phyloP scores from a whole-genome alignment of 139 green algal species.

The Zygnema circumcarinatum region DNA sequence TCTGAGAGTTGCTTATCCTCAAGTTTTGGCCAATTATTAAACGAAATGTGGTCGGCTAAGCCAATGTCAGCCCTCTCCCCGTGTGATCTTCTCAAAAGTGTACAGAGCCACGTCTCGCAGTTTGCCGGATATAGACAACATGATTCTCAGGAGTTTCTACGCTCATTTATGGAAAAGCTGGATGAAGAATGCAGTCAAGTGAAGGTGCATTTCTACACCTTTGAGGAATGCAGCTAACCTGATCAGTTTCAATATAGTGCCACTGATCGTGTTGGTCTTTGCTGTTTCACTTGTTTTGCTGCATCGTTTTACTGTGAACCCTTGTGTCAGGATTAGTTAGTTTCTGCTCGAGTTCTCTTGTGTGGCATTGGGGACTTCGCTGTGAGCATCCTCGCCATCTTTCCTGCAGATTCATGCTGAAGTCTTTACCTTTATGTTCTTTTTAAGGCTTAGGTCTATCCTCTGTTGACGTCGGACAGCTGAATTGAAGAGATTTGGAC shows the following conservation, averaged over 20 bases:
- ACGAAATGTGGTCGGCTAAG: constrained; percentile 37
- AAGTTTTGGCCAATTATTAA: constrained; percentile 34
- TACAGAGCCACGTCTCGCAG: constrained; percentile 83
- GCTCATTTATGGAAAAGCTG: constrained; percentile 91
- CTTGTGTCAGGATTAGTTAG: too few relatives aligned
- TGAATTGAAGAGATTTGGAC: too few relatives aligned
- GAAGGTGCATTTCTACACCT: constrained; percentile 61
- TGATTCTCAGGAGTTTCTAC: constrained; percentile 86
- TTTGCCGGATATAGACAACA: constrained; percentile 93
- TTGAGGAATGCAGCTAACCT: neutral
- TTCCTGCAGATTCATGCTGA: too few relatives aligned
- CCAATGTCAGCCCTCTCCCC: constrained; percentile 20
- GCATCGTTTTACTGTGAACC: too few relatives aligned
- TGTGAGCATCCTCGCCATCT: too few relatives aligned
- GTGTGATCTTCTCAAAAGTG: constrained; percentile 69
- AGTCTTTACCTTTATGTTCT: too few relatives aligned
- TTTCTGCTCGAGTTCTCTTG: too few relatives aligned
- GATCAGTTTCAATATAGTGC: neutral
- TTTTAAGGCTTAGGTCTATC: too few relatives aligned
- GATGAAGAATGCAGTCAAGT: constrained; percentile 83
- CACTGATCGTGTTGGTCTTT: too few relatives aligned
- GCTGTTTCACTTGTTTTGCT: too few relatives aligned
- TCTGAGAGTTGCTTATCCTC: neutral
- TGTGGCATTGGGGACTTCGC: too few relatives aligned
- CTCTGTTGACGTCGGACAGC: too few relatives aligned